Conservation (phyloP, 2,329 filamentous ascomycete species). For the Acrocalymma vagum region DNA sequence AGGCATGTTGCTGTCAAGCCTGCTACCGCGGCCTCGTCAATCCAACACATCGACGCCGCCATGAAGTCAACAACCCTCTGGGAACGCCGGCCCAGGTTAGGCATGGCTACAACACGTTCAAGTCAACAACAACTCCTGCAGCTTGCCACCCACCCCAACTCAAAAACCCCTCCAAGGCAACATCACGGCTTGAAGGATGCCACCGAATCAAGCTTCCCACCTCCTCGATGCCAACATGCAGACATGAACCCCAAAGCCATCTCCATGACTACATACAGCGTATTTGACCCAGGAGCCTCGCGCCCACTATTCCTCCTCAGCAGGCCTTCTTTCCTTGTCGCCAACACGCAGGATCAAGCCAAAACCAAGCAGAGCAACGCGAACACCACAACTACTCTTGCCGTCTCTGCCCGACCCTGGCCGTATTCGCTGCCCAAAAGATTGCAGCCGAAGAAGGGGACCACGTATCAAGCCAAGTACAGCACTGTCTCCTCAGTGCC, state of each 20-base stretch:
- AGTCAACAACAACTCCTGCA: neutral
- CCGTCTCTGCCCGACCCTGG: conserved; percentile 9
- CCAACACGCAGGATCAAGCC: neutral
- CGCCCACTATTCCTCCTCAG: conserved; percentile 3
- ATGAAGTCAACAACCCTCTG: no score
- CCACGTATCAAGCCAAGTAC: conserved; percentile 15
- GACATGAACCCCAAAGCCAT: neutral
- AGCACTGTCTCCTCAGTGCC: neutral
- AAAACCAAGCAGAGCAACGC: neutral
- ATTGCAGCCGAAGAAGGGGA: conserved; percentile 17
- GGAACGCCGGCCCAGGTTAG: no score
- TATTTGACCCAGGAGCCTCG: conserved; percentile 14
- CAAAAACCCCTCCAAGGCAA: no score
- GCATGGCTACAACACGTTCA: no score
- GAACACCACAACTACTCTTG: neutral
- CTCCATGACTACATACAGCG: conserved; percentile 10
- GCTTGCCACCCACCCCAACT: no score
- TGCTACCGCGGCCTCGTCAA: no score
- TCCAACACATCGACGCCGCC: no score
- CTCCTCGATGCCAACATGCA: neutral
- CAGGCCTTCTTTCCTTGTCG: neutral
- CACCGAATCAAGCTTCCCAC: no score
- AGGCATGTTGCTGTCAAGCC: no score
- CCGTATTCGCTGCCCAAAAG: conserved; percentile 16
- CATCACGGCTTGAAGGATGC: neutral